Evolutionary conservation across 495 filamentous ascomycete species (phyloP), one percentile per base, ranked within the genome.

Genomic region (Aspergillus bridgeri): DNA sequence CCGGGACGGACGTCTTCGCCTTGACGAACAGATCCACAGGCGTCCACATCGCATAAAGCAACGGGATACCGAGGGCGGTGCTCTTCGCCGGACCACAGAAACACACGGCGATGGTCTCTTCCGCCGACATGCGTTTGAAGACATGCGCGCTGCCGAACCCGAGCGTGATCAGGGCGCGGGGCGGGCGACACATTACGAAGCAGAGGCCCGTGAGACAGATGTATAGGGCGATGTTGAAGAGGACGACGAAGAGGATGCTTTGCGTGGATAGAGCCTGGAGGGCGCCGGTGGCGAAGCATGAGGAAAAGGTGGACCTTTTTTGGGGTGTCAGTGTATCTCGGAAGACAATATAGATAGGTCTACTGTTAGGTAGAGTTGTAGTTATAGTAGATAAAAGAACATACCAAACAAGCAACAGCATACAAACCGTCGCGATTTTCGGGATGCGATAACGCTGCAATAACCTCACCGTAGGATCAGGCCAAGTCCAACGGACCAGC

Each of bases 61-160:
- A 54, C 0, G 79, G 79, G 17, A 83, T 80, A 2, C 80, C 81
- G 3, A 83, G 64, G 11, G 77, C 78, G 9, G 80, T 83, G 47
- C 80, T 83, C 64, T 83, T 83, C 21, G 81, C 80, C 1, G 81
- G 80, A 1, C 77, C 80, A 56, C 81, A 83, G 64, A 82, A 83
- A 58, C 81, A 83, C 2, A 82, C 75, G 6, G 80, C 80, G 56
- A 83, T 75, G 1, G 81, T 75, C 51, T 81, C 76, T 49, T 79
- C 74, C 2, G 73, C 68, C 0, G 77, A 60, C 60, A 82, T 73
- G 43, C 62, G 70, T 53, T 63, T 69, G 38, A 82, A 68, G 0
- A 73, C 24, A 13, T 56, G 60, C 24, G 65, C 60, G 0, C 59
- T 60, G 62, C 68, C 69, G n/a, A 46, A 21, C 3, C 57, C 52